Conservation (phyloP, 257 asterid genomes). For the Solanum pimpinellifolium region DNA sequence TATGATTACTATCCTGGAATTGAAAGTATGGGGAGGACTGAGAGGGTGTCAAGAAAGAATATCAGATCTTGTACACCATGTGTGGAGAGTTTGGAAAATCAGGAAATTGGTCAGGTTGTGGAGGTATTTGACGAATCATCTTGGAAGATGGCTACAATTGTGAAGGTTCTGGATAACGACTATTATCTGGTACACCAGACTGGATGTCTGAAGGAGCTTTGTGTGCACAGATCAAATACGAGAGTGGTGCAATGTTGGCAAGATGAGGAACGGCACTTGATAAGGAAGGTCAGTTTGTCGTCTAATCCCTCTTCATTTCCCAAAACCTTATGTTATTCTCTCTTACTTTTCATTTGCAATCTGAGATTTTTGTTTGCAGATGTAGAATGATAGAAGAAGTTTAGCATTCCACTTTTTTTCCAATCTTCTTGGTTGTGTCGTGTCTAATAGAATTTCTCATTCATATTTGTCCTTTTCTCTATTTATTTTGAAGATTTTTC, state of each 20-base stretch:
- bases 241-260: conserved; percentile 23
- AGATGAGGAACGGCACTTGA: conserved; percentile 11
- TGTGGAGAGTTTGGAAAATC: conserved; percentile 1
- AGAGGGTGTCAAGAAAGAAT: conserved; percentile 14
- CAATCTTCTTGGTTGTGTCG: neutral
- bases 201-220: conserved; percentile 19
- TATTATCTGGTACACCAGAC: conserved; percentile 16
- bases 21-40: neutral
- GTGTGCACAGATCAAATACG: conserved; percentile 12
- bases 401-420: neutral
- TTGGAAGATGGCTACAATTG: conserved; percentile 34
- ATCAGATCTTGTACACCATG: conserved; percentile 23
- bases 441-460: neutral
- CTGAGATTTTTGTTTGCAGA: neutral
- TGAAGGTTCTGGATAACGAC: conserved; percentile 14
- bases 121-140: conserved; percentile 22
- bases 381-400: neutral
- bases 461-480: neutral
- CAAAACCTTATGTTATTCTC: neutral
- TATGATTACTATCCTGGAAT: conserved; percentile 1
- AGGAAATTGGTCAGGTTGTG: conserved; percentile 27
- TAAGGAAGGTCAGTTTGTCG: conserved; percentile 20
- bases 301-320: neutral
- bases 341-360: neutral
- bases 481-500: neutral